A percentile compares a stretch with the other conserved stretches of the same genome.
Evolutionary conservation across 2,329 filamentous ascomycete species (phyloP).

Genomic region (Fusarium torulosum): DNA sequence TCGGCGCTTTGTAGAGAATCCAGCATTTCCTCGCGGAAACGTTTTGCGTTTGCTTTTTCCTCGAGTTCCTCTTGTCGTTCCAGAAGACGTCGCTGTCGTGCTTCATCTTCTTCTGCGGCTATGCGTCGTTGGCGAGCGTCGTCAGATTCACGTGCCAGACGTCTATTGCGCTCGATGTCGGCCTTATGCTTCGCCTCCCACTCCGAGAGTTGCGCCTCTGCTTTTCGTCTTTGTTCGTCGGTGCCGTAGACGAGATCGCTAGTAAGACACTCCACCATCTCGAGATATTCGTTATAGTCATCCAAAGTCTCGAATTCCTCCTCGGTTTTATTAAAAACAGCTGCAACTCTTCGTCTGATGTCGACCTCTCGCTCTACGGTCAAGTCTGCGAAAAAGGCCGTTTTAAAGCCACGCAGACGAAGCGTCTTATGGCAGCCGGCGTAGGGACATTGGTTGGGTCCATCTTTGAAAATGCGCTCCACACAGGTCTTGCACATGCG

Average conservation of each 20-base stretch:
- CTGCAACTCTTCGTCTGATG: slow-evolving; percentile 82
- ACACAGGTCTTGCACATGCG: slow-evolving; percentile 98
- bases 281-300: slow-evolving; percentile 94
- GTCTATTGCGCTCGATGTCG: slow-evolving; percentile 73
- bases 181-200: slow-evolving; percentile 81
- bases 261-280: slow-evolving; percentile 90
- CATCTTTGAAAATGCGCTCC: slow-evolving; percentile 91
- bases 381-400: slow-evolving; percentile 91
- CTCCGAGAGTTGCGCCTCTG: slow-evolving; percentile 61
- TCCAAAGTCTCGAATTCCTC: slow-evolving; percentile 89
- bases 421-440: slow-evolving; percentile 89
- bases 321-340: slow-evolving; percentile 87
- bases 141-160: slow-evolving; percentile 67
- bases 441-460: slow-evolving; percentile 92
- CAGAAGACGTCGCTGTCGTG: slow-evolving; percentile 68
- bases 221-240: slow-evolving; percentile 69
- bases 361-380: slow-evolving; percentile 93
- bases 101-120: slow-evolving; percentile 75
- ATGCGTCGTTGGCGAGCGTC: slow-evolving; percentile 66
- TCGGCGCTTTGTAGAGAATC: slow-evolving; percentile 74
- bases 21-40: slow-evolving; percentile 76
- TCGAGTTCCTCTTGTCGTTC: slow-evolving; percentile 77
- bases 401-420: slow-evolving; percentile 84
- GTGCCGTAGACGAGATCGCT: slow-evolving; percentile 84
- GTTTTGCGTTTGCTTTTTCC: slow-evolving; percentile 73